Evolutionary conservation across 2,329 filamentous ascomycete species (phyloP).

Genomic region (Fusarium temperatum): DNA sequence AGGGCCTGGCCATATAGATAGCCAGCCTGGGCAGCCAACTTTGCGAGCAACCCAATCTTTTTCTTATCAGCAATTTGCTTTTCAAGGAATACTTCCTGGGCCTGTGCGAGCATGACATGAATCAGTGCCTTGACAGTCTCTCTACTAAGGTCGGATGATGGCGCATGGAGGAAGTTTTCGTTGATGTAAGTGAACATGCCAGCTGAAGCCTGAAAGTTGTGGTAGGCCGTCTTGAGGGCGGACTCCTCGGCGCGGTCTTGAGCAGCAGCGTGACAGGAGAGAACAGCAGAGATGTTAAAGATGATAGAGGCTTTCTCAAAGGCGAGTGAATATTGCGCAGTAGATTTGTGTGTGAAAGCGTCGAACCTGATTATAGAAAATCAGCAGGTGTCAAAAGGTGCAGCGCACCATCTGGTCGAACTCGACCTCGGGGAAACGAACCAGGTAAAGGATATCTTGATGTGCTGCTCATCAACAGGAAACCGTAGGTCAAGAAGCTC

Average conservation of each 20-base stretch:
- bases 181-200: constrained; percentile 99
- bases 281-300: constrained; percentile 97
- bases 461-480: constrained; percentile 97
- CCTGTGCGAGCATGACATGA: constrained; percentile 91
- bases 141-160: constrained; percentile 92
- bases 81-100: constrained; percentile 96
- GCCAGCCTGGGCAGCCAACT: constrained; percentile 89
- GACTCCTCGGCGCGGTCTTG: constrained; percentile 93
- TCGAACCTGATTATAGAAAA: constrained; percentile 77
- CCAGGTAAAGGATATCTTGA: constrained; percentile 99
- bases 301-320: constrained; percentile 99
- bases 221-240: constrained; percentile 94
- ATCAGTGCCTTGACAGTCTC: constrained; percentile 97
- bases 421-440: constrained; percentile 52
- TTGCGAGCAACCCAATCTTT: constrained; percentile 90
- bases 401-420: not conserved
- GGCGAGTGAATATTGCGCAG: constrained; percentile 92
- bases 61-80: constrained; percentile 94
- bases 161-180: constrained; percentile 97
- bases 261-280: constrained; percentile 93
- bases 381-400: constrained; percentile 7
- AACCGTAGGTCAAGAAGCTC: constrained; percentile 94
- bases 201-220: constrained; percentile 96
- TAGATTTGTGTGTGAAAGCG: constrained; percentile 99
- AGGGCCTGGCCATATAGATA: constrained; percentile 88